These are phyloP conservation scores for Trichoderma semiorbis DNA, from an alignment of 2,329 filamentous ascomycete genomes.

Conservation along the genomic window DNA sequence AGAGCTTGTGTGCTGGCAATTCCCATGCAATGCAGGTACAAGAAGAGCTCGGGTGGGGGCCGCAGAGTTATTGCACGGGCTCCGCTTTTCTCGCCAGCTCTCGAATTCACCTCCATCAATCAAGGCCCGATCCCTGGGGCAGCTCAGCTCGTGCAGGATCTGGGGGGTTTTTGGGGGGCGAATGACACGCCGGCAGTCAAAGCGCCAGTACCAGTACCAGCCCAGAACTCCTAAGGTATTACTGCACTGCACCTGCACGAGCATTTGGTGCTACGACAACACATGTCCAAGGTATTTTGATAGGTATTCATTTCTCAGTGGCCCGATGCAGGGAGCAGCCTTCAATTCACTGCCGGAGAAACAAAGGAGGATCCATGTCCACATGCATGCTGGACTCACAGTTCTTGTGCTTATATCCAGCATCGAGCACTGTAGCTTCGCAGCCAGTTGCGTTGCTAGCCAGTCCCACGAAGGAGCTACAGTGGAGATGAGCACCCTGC, in stretches of 20 bases:
- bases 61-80: not conserved
- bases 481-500: not conserved
- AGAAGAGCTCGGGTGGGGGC: constrained; percentile 4
- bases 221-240: too few species aligned
- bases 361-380: not conserved
- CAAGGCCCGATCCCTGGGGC: not conserved
- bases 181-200: not conserved
- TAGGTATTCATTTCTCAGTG: not conserved
- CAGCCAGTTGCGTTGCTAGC: not conserved
- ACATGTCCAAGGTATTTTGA: not conserved
- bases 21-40: constrained; percentile 15
- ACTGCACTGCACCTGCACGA: not conserved
- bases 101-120: not conserved
- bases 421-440: not conserved
- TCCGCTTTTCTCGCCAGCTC: not conserved
- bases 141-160: constrained; percentile 10
- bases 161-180: not conserved
- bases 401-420: not conserved
- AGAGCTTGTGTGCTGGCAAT: constrained; percentile 1
- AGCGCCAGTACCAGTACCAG: not conserved
- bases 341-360: not conserved
- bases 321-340: not conserved
- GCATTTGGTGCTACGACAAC: not conserved
- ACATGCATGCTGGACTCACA: not conserved
- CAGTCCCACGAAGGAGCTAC: not conserved